Evolutionary conservation across 2,329 filamentous ascomycete species (phyloP), one percentile per base, ranked within the genome.

Genomic region (Neopestalotiopsis sp.): DNA sequence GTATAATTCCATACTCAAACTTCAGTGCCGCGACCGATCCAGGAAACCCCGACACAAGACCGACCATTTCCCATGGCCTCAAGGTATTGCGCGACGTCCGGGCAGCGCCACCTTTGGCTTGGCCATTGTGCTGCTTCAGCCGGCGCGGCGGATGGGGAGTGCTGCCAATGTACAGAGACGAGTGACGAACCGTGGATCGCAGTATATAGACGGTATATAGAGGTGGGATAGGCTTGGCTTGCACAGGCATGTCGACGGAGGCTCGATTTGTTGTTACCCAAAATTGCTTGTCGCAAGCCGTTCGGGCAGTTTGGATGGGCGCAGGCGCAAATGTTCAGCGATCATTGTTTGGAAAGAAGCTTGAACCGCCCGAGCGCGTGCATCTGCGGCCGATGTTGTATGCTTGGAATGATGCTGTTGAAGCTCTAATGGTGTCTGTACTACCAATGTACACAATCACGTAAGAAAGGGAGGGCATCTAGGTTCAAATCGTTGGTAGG

Each of bases 201-300:
- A 98, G 88, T 17, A 98, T 88, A 79, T 99, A 98, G 78, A 96
- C 97, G 73, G 93, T 94, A 78, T 98, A 98, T 72, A 98, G 91
- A 1, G 95, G 91, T 10, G 95, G 95, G 28, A 98, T 94, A 0
- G 86, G 90, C 73, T 85, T 88, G 28, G 79, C 71, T 61, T 82
- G 74, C 45, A 79, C 76, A 13, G 81, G 73, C 83, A 87, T 87
- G 71, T 65, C 76, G 38, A 42, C 10, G n/a, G 32, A n/a, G 14
- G 10, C n/a, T 28, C 59, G 59, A 34, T 12, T 42, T 9, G 20
- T 24, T 20, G n/a, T 62, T 30, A 62, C n/a, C 59, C 59, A 12
- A 40, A 34, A 30, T 59, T 30, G 17, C 30, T 34, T 34, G 57
- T 59, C 24, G 30, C 20, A 59, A 24, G 57, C 57, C 32, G 13